These are phyloP conservation scores for Bruguiera sexangula DNA, from an alignment of 345 rosid species.

Conservation along the genomic window DNA sequence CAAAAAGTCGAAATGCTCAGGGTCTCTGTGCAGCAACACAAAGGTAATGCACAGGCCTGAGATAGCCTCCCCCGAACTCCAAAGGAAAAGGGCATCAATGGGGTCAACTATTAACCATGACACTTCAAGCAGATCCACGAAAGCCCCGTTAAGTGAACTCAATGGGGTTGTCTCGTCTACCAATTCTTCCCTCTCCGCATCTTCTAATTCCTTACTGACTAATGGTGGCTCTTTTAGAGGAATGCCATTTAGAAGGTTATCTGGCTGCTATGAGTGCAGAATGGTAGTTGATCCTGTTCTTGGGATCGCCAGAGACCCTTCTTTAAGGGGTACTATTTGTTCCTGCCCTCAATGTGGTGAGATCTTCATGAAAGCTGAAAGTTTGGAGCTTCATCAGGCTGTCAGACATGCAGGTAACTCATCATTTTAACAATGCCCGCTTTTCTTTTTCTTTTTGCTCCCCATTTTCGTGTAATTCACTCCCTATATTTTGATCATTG, in stretches of 20 bases:
- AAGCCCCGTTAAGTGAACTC: slow-evolving; percentile 42
- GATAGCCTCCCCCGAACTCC: slow-evolving; percentile 40
- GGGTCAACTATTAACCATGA: slow-evolving; percentile 18
- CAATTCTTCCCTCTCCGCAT: slow-evolving; percentile 39
- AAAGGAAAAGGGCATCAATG: slow-evolving; percentile 37
- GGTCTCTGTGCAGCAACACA: slow-evolving; percentile 74
- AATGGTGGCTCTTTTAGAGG: slow-evolving; percentile 41
- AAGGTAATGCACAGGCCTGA: slow-evolving; percentile 55
- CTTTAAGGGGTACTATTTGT: slow-evolving; percentile 48
- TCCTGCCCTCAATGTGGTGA: slow-evolving; percentile 71
- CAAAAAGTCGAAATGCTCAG: slow-evolving; percentile 77
- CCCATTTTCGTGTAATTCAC: background rate
- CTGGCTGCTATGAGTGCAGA: slow-evolving; percentile 76
- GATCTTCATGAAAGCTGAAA: slow-evolving; percentile 60
- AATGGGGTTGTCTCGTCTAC: slow-evolving; percentile 37
- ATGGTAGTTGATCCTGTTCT: slow-evolving; percentile 77
- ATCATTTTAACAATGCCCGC: background rate
- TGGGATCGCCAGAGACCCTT: slow-evolving; percentile 51
- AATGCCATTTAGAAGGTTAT: slow-evolving; percentile 65
- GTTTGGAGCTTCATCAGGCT: slow-evolving; percentile 67
- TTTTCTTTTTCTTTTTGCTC: background rate
- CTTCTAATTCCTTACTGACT: slow-evolving; percentile 33
- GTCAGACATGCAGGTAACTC: slow-evolving; percentile 66
- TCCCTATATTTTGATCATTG: too few relatives aligned
- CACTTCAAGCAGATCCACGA: slow-evolving; percentile 52